Conservation (phyloP, 2,329 filamentous ascomycete genomes). For the Colletotrichum zoysiae region DNA sequence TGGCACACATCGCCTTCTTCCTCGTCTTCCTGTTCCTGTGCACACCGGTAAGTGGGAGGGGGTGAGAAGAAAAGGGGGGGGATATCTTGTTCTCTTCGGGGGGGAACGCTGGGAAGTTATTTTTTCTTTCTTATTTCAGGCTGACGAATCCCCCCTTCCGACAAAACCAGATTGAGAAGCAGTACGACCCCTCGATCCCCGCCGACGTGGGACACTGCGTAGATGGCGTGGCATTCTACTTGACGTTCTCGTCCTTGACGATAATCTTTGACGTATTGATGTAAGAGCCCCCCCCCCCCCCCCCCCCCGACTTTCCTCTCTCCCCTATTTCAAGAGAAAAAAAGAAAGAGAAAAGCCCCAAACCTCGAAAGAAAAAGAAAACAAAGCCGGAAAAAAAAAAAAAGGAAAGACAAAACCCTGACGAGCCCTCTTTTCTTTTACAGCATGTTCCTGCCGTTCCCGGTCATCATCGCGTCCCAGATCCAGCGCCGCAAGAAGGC, state of each 20-base stretch:
- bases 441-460: slow-evolving; percentile 58
- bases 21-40: slow-evolving; percentile 54
- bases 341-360: background rate
- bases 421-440: fast-evolving
- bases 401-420: background rate
- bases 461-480: slow-evolving; percentile 53
- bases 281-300: too few species aligned
- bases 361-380: too few species aligned
- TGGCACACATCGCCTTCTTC: slow-evolving; percentile 56
- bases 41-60: slow-evolving; percentile 46
- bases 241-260: slow-evolving; percentile 54
- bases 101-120: too few species aligned
- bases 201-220: slow-evolving; percentile 53
- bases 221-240: slow-evolving; percentile 57
- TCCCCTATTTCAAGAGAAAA: background rate
- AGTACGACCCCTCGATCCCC: slow-evolving; percentile 56
- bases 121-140: background rate
- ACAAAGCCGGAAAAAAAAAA: too few species aligned
- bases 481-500: slow-evolving; percentile 57
- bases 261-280: slow-evolving; percentile 57
- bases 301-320: too few species aligned
- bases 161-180: slow-evolving; percentile 47
- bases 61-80: too few species aligned
- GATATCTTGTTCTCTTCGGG: background rate
- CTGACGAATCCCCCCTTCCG: background rate